Conservation (phyloP, 2,329 filamentous ascomycete genomes). For the Verticillium dahliae region DNA sequence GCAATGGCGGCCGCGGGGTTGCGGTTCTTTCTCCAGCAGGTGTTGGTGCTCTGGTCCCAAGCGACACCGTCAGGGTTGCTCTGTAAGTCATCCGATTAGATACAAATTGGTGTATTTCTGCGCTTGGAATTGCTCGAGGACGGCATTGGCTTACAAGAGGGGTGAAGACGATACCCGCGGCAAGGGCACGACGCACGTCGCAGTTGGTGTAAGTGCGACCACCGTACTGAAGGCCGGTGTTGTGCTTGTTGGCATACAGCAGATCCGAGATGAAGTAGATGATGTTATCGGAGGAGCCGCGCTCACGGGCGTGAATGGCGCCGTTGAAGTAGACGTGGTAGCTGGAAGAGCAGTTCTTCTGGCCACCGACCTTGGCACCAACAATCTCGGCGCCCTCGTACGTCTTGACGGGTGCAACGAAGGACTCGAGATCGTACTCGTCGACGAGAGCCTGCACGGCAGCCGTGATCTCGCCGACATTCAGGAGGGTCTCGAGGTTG, state of each 20-base stretch:
- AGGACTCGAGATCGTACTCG: conserved; percentile 30
- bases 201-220: conserved; percentile 41
- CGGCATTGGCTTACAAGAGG: conserved; percentile 26
- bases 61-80: conserved; percentile 47
- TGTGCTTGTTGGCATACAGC: conserved; percentile 42
- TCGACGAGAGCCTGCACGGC: conserved; percentile 34
- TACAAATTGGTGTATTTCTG: too few species aligned
- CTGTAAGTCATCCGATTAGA: background rate
- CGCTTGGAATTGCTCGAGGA: too few species aligned
- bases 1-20: conserved; percentile 31
- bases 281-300: conserved; percentile 48
- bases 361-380: conserved; percentile 36
- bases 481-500: conserved; percentile 36
- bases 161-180: conserved; percentile 45
- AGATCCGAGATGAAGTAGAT: conserved; percentile 54
- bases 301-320: conserved; percentile 51
- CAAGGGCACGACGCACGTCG: conserved; percentile 44
- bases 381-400: conserved; percentile 31
- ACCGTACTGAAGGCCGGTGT: conserved; percentile 45
- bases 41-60: conserved; percentile 43
- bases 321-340: conserved; percentile 47
- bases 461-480: conserved; percentile 34
- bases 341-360: conserved; percentile 15
- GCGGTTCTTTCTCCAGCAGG: conserved; percentile 52
- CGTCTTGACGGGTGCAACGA: conserved; percentile 35